Evolutionary conservation across 2,329 filamentous ascomycete species (phyloP), one percentile per base, ranked within the genome.

Genomic region (Hymenoscyphus linearis): DNA sequence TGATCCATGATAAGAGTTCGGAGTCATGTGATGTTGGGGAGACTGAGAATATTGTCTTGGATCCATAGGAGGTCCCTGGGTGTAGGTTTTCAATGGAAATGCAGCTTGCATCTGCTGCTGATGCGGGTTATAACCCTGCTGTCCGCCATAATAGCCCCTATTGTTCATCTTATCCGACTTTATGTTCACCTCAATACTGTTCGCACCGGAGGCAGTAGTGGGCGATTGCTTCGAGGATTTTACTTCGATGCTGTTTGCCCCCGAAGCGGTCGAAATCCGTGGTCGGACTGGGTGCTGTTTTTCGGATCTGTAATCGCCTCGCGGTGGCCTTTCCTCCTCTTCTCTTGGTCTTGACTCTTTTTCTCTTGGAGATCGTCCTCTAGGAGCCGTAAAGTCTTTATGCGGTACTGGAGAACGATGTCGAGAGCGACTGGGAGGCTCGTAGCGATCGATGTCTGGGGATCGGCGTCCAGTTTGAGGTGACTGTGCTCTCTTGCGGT

Each of bases 1-100:
- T 18, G 86, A 87, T 53, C 80, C 81, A 66, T 85, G 83, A 66
- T 82, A 79, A 57, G 79, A 80, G 57, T 76, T 80, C 22, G 83
- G 80, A 25, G 79, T 78, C 65, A 78, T 76, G 67, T 84, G 82
- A 66, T 71, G 83, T 59, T 83, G 80, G 44, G 86, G 82, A n/a
- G 85, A 85, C 54, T 82, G 80, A 26, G 80, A 79, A 67, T 82
- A 84, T 60, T 80, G 78, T 44, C 77, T 74, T 25, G 74, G 66
- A 55, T 73, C 69, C 37, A 69, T 65, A 61, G 68, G 72, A 47
- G 69, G 67, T 40, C 60, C 66, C 66, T 72, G 72, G 59, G 72
- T 73, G 60, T 72, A 75, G 52, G 72, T 71, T 59, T 73, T 73
- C 14, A 73, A 55, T n/a, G 71, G 68, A 58, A 73, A 73, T 31